Conservation (phyloP, 2,329 filamentous ascomycete genomes). For the Westerdykella aurantiaca region DNA sequence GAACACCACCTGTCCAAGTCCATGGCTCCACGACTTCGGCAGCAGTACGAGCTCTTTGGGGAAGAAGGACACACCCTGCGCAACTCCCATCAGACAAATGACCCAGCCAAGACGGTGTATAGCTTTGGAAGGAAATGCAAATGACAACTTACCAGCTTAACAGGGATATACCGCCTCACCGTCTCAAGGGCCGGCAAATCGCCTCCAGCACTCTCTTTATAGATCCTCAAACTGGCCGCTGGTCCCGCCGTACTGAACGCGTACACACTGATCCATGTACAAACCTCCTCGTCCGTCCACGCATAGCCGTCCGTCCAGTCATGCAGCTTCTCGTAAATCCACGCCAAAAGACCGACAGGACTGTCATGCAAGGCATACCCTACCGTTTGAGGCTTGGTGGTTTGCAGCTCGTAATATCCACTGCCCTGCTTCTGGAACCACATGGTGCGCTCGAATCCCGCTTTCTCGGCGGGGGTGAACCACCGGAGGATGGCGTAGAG, state of each 20-base stretch:
- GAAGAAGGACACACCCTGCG: conserved; percentile 46
- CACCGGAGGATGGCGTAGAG: conserved; percentile 52
- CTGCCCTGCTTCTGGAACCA: conserved; percentile 56
- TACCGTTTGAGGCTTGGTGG: conserved; percentile 66
- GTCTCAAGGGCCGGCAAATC: conserved; percentile 28
- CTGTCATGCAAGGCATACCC: conserved; percentile 64
- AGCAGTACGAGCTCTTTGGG: conserved; percentile 51
- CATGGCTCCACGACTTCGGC: conserved; percentile 51
- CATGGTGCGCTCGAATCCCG: conserved; percentile 47
- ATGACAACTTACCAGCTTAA: neutral
- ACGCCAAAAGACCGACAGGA: conserved; percentile 64
- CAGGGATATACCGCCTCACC: conserved; percentile 2
- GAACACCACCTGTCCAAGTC: conserved; percentile 48
- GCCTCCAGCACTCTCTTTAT: conserved; percentile 58
- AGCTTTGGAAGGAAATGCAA: conserved; percentile 3
- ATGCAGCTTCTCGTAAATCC: conserved; percentile 76
- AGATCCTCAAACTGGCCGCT: conserved; percentile 62
- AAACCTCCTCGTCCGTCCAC: conserved; percentile 70
- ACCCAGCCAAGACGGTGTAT: neutral
- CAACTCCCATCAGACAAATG: neutral
- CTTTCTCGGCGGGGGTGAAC: conserved; percentile 49
- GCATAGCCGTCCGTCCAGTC: conserved; percentile 68
- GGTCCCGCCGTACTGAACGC: conserved; percentile 65
- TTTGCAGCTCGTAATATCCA: conserved; percentile 57
- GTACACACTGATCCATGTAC: conserved; percentile 67